Conservation (phyloP, 176 grass and related monocot species). For the Avena insularis region DNA sequence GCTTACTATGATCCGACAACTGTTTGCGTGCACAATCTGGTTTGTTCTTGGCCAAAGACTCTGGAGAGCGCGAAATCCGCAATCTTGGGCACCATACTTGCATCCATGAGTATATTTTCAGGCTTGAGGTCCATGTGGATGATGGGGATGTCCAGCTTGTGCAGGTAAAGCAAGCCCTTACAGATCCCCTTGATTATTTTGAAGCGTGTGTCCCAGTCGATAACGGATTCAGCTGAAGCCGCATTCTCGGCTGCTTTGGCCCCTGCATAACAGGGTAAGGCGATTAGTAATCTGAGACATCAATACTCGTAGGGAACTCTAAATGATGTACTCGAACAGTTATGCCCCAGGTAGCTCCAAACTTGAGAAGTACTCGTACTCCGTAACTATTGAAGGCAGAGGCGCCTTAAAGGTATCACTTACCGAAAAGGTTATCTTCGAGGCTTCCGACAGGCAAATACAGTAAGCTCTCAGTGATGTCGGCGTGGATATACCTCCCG, state of each 20-base stretch:
- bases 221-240: not conserved
- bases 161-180: conserved; percentile 27
- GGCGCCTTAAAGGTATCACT: no score
- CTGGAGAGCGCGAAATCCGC: conserved; percentile 37
- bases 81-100: conserved; percentile 31
- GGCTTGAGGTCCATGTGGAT: conserved; percentile 33
- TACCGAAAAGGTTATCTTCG: conserved; percentile 39
- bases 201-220: conserved; percentile 24
- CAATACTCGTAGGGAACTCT: no score
- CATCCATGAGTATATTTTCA: conserved; percentile 32
- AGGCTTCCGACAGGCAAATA: conserved; percentile 44
- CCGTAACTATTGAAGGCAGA: no score
- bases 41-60: conserved; percentile 42
- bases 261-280: not conserved
- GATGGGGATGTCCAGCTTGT: conserved; percentile 16
- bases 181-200: conserved; percentile 39
- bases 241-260: not conserved
- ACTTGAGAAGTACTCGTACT: no score
- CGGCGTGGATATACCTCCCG: not conserved
- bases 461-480: conserved; percentile 18
- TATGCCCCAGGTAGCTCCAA: not conserved
- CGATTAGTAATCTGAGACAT: not conserved
- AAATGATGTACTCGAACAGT: not conserved
- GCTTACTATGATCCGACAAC: conserved; percentile 44
- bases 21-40: conserved; percentile 25